These are phyloP conservation scores for Mycena galericulata DNA, from an alignment of 768 basidiomycete species.

Conservation along the genomic window DNA sequence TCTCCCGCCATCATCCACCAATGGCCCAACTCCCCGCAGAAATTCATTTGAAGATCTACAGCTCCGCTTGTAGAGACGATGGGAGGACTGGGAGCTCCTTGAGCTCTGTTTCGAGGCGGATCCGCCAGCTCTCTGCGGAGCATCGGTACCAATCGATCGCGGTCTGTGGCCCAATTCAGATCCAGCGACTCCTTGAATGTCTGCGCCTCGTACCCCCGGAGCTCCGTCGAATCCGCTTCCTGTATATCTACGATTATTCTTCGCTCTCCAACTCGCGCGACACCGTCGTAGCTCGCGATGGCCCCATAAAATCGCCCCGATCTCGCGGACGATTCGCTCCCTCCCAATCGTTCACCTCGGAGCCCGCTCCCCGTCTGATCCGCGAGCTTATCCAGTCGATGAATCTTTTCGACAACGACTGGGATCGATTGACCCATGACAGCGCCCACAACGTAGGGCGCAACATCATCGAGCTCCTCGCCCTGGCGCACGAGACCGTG, in stretches of 20 bases:
- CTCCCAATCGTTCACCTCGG: too few relatives aligned
- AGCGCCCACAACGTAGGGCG: background rate
- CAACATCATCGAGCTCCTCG: background rate
- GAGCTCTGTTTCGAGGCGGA: constrained; percentile 1
- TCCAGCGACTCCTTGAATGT: background rate
- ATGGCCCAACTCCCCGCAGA: constrained; percentile 2
- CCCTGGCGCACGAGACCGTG: background rate
- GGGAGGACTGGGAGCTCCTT: background rate
- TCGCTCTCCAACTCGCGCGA: background rate
- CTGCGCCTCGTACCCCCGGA: background rate
- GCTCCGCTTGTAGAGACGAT: constrained; percentile 4
- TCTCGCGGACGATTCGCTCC: too few relatives aligned
- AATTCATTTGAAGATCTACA: constrained; percentile 6
- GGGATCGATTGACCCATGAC: too few relatives aligned
- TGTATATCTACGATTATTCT: background rate
- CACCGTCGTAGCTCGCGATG: background rate
- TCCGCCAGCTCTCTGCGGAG: constrained; percentile 3
- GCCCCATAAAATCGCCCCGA: too few relatives aligned
- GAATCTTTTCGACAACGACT: too few relatives aligned
- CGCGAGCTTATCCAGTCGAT: too few relatives aligned
- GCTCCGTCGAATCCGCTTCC: constrained; percentile 6
- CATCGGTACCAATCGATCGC: constrained; percentile 18
- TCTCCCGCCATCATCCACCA: background rate
- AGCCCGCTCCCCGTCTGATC: too few relatives aligned
- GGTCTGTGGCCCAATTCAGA: constrained; percentile 7